These are phyloP conservation scores for Candida maesae DNA, from an alignment of 805 yeast genomes.

Conservation along the genomic window DNA sequence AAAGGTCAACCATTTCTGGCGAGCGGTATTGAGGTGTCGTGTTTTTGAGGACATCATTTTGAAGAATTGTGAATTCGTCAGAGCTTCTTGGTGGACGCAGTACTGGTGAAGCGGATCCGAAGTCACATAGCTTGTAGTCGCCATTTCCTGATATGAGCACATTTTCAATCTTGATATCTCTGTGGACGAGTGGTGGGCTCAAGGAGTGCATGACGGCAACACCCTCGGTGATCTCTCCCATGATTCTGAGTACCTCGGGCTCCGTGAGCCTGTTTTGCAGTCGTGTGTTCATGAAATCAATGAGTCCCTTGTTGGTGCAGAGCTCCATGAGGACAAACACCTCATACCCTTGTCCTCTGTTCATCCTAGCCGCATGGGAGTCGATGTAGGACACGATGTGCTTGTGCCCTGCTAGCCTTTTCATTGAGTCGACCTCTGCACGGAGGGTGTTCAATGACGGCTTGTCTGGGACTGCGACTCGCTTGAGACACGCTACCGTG, in stretches of 20 bases:
- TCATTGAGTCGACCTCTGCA: conserved; percentile 98
- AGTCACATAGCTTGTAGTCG: conserved; percentile 70
- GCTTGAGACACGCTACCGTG: conserved; percentile 73
- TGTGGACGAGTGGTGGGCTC: conserved; percentile 65
- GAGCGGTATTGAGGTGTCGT: conserved; percentile 84
- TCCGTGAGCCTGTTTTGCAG: conserved; percentile 64
- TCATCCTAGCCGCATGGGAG: conserved; percentile 83
- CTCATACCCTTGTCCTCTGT: conserved; percentile 56
- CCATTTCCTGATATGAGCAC: conserved; percentile 59
- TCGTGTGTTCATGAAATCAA: conserved; percentile 76
- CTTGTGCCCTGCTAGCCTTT: conserved; percentile 70
- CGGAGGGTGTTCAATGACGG: conserved; percentile 74
- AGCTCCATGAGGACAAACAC: conserved; percentile 79
- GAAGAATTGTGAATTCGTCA: conserved; percentile 55
- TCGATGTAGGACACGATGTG: conserved; percentile 89
- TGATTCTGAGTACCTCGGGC: conserved; percentile 60
- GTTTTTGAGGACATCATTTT: conserved; percentile 68
- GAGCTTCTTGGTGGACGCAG: conserved; percentile 58
- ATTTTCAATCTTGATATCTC: conserved; percentile 82
- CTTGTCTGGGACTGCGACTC: conserved; percentile 95
- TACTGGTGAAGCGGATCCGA: conserved; percentile 72
- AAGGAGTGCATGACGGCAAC: conserved; percentile 76
- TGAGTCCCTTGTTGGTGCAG: conserved; percentile 70
- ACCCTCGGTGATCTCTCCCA: conserved; percentile 68
- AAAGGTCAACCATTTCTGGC: conserved; percentile 80